Conservation (phyloP, 306 rosid genomes). For the Glycine soja region DNA sequence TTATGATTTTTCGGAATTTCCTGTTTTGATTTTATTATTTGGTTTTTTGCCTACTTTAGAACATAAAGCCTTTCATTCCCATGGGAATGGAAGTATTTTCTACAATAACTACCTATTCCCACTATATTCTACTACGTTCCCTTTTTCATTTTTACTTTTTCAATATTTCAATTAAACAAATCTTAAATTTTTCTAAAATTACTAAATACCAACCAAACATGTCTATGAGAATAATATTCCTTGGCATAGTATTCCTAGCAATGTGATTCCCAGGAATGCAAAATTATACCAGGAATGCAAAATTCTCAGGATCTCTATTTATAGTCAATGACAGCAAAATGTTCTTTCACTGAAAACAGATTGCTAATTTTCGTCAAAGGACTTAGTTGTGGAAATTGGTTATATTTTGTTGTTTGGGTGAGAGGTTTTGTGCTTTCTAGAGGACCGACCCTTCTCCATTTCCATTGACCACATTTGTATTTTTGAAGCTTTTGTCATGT, state of each 20-base stretch:
- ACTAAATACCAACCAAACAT: no score
- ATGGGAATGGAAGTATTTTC: no score
- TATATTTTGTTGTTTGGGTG: slow-evolving; percentile 26
- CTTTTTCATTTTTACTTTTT: no score
- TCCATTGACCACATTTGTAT: background rate
- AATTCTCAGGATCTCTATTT: slow-evolving; percentile 14
- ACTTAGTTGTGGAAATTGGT: slow-evolving; percentile 1
- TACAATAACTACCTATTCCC: no score
- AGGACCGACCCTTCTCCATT: slow-evolving; percentile 14
- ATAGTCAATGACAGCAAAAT: slow-evolving; percentile 7
- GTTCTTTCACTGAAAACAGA: background rate
- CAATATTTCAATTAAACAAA: no score
- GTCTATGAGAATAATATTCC: no score
- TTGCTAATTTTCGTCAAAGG: background rate
- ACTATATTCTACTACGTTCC: no score
- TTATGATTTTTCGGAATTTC: slow-evolving; percentile 15
- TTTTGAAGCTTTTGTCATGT: background rate
- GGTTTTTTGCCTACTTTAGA: background rate
- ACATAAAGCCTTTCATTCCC: background rate
- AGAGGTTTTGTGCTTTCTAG: slow-evolving; percentile 26
- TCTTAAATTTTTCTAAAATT: no score
- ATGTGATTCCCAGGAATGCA: no score
- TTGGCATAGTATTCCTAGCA: no score
- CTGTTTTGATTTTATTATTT: slow-evolving; percentile 28
- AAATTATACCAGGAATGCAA: background rate